A percentile compares a stretch with the other conserved stretches of the same genome.
Evolutionary conservation across 2,329 filamentous ascomycete species (phyloP).

Genomic region (Arachnomyces sp.): DNA sequence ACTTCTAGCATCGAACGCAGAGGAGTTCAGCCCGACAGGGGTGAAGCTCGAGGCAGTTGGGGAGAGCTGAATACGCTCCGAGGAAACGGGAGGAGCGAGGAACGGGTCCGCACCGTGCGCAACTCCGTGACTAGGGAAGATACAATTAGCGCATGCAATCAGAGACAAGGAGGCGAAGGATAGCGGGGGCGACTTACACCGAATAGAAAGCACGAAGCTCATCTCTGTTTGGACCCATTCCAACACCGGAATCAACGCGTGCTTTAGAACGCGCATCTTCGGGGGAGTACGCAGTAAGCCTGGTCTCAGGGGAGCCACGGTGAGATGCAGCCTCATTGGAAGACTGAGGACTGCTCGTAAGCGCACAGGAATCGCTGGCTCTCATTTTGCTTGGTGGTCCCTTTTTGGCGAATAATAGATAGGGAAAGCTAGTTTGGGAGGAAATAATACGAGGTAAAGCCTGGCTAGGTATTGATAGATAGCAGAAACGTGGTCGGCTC

Average conservation of each 20-base stretch:
- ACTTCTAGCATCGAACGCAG: slow-evolving; percentile 4
- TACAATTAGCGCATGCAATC: slow-evolving; percentile 1
- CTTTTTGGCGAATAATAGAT: slow-evolving; percentile 3
- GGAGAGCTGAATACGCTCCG: slow-evolving; percentile 41
- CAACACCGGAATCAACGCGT: slow-evolving; percentile 14
- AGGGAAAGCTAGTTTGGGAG: slow-evolving; percentile 1
- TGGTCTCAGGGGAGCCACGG: slow-evolving; percentile 57
- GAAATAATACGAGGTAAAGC: background rate
- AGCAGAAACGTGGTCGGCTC: slow-evolving; percentile 4
- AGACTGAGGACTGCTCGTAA: slow-evolving; percentile 30
- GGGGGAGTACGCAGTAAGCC: slow-evolving; percentile 56
- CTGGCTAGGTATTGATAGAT: no score
- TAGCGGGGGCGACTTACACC: slow-evolving; percentile 1
- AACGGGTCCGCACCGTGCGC: slow-evolving; percentile 24
- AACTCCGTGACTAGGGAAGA: background rate
- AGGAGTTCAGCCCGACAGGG: slow-evolving; percentile 34
- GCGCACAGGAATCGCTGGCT: slow-evolving; percentile 19
- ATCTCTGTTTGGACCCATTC: slow-evolving; percentile 6
- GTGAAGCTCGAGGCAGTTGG: slow-evolving; percentile 56
- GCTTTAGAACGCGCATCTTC: slow-evolving; percentile 43
- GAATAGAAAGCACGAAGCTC: slow-evolving; percentile 2
- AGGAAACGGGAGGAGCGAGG: slow-evolving; percentile 13
- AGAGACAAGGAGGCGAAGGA: background rate
- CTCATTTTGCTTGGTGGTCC: slow-evolving; percentile 16
- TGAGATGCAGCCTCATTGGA: slow-evolving; percentile 47